A percentile compares a stretch with the other conserved stretches of the same genome.
Evolutionary conservation across 2,329 filamentous ascomycete genomes (phyloP).

Genomic region (Delphinella strobiligena): DNA sequence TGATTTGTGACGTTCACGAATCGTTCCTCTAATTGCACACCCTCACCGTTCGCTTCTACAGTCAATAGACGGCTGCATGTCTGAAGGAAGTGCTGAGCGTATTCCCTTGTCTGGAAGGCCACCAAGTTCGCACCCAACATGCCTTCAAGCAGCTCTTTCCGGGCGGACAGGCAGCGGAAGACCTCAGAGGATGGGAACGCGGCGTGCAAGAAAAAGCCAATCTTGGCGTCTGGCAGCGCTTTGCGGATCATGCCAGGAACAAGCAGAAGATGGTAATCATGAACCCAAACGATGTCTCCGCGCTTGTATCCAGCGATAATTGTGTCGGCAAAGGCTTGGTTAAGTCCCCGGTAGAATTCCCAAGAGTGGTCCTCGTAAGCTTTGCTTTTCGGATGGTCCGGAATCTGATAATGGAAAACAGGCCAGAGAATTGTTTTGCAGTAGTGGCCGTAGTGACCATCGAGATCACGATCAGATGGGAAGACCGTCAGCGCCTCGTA

Average conservation of each 20-base stretch:
- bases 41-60: conserved; percentile 81
- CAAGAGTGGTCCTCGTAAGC: conserved; percentile 95
- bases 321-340: conserved; percentile 83
- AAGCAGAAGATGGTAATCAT: conserved; percentile 87
- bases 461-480: conserved; percentile 81
- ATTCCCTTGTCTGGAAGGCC: conserved; percentile 88
- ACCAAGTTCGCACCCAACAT: conserved; percentile 88
- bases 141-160: conserved; percentile 77
- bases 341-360: conserved; percentile 86
- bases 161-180: conserved; percentile 79
- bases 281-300: conserved; percentile 86
- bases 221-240: conserved; percentile 83
- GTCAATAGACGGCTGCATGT: conserved; percentile 84
- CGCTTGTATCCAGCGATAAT: conserved; percentile 88
- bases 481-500: conserved; percentile 75
- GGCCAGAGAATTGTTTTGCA: conserved; percentile 98
- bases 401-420: conserved; percentile 96
- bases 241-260: conserved; percentile 83
- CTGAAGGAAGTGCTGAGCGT: conserved; percentile 86
- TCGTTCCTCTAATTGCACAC: conserved; percentile 80
- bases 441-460: conserved; percentile 89
- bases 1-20: conserved; percentile 81
- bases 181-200: conserved; percentile 95
- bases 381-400: conserved; percentile 95
- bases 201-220: conserved; percentile 90